Percentiles rank a stretch among this genome's conserved stretches.
These are phyloP conservation scores for Cordyceps cicadae DNA, from an alignment of 2,329 filamentous ascomycete genomes.

Conservation along the genomic window DNA sequence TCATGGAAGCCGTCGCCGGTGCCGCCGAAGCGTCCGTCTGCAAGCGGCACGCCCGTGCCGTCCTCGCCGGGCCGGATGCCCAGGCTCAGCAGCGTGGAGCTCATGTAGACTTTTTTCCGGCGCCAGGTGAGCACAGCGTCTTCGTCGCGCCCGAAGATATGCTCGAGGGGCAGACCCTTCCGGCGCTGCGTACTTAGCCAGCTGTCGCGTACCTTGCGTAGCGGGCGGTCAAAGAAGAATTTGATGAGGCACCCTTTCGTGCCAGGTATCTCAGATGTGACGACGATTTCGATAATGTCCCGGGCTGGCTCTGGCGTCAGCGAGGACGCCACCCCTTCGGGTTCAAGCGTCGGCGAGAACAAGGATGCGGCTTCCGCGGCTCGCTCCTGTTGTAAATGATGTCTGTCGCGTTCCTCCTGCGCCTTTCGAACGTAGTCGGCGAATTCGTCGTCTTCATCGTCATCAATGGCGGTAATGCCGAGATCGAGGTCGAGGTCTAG, in stretches of 20 bases:
- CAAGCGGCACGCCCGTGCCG: conserved; percentile 33
- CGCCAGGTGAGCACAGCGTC: conserved; percentile 74
- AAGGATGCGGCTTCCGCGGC: conserved; percentile 17
- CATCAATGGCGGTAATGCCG: conserved; percentile 12
- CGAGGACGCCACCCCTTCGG: background rate
- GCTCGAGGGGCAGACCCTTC: conserved; percentile 25
- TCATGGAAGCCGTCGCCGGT: conserved; percentile 40
- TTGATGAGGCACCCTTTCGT: conserved; percentile 50
- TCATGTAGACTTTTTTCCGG: conserved; percentile 61
- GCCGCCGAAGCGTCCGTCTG: conserved; percentile 24
- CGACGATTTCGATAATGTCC: conserved; percentile 22
- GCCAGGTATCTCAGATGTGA: conserved; percentile 57
- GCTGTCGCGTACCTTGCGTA: conserved; percentile 57
- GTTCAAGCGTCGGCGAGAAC: background rate
- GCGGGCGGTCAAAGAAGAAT: conserved; percentile 56
- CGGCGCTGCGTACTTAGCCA: conserved; percentile 60
- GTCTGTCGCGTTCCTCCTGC: conserved; percentile 21
- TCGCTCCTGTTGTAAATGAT: background rate
- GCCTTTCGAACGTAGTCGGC: conserved; percentile 38
- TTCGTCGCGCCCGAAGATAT: conserved; percentile 30
- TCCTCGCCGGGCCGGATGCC: conserved; percentile 43
- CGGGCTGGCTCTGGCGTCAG: background rate
- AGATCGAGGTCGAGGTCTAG: conserved; percentile 12
- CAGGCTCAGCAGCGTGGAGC: conserved; percentile 63
- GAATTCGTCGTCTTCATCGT: conserved; percentile 33